Evolutionary conservation across 2,329 filamentous ascomycete genomes (phyloP), one percentile per base, ranked within the genome.

Genomic region (Biscogniauxia marginata): DNA sequence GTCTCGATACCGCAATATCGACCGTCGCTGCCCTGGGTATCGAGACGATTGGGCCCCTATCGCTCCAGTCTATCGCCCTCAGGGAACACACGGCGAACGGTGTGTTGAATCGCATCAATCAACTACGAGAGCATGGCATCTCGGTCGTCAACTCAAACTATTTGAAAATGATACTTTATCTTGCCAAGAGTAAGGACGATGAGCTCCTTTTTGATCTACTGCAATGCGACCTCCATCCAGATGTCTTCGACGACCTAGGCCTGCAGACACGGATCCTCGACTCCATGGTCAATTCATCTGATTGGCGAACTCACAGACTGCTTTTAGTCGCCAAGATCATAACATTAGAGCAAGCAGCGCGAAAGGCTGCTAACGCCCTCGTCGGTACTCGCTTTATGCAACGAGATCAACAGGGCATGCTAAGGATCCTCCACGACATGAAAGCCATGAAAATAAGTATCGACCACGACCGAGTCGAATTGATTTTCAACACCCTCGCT

Each of bases 31-130:
- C 89, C 65, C 82, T 96, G 51, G 89, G 89, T 2, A 77, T 96
- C 4, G 79, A 84, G 49, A 76, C 79, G 34, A 87, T 96, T 59
- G 92, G 92, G 0, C 88, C 91, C 0, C 75, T 88, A 18, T 89
- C 91, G 3, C 70, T 96, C 19, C 88, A 92, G 61, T 87, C 93
- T 47, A 84, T 96, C 71, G 90, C 87, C 3, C 71, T 88, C 9
- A 82, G 90, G 65, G 84, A 89, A 52, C 71, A 76, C 1, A 80
- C 80, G 8, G 71, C 84, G 0, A 74, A 79, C 25, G 81, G 79
- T 6, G 75, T 95, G n/a, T 67, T 78, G 21, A 69, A 75, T 0
- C 83, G 84, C 25, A 79, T 96, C 22, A 70, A 78, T 22, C 79
- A 84, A 53, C 76, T 96, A 3, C 76, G 82, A 57, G 74, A 79